Conservation (phyloP, 129 eudicot species). For the Calendula officinalis region DNA sequence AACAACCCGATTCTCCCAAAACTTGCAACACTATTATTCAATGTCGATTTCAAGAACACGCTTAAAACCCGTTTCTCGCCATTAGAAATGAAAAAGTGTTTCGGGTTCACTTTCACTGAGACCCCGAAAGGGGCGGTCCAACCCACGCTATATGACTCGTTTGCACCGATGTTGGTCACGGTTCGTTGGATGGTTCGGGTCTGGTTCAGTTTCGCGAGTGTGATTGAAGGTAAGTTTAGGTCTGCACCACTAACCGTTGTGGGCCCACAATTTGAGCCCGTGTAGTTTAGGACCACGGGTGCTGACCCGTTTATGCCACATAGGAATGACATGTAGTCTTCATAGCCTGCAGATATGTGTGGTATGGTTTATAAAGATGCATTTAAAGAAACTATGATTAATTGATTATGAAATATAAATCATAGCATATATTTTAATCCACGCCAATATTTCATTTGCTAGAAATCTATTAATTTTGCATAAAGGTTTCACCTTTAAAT, state of each 20-base stretch:
- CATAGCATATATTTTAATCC: background rate
- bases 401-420: background rate
- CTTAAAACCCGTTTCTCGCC: slow-evolving; percentile 65
- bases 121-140: slow-evolving; percentile 87
- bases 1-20: slow-evolving; percentile 91
- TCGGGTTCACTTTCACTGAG: slow-evolving; percentile 62
- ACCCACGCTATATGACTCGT: slow-evolving; percentile 74
- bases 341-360: slow-evolving; percentile 48
- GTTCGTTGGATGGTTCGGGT: slow-evolving; percentile 55
- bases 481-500: too few species aligned
- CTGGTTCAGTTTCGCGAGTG: slow-evolving; percentile 62
- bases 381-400: too few species aligned
- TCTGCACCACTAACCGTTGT: slow-evolving; percentile 45
- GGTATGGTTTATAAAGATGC: slow-evolving; percentile 1
- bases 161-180: slow-evolving; percentile 55
- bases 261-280: slow-evolving; percentile 60
- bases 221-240: slow-evolving; percentile 85
- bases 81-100: slow-evolving; percentile 49
- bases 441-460: too few species aligned
- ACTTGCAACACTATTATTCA: slow-evolving; percentile 61
- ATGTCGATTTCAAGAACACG: slow-evolving; percentile 48
- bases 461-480: too few species aligned
- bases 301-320: slow-evolving; percentile 91
- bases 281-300: slow-evolving; percentile 68
- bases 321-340: slow-evolving; percentile 77